A percentile compares a stretch with the other conserved stretches of the same genome.
phyloP scores from a whole-genome alignment of 164 flowering plant species.

The Protea cynaroides region DNA sequence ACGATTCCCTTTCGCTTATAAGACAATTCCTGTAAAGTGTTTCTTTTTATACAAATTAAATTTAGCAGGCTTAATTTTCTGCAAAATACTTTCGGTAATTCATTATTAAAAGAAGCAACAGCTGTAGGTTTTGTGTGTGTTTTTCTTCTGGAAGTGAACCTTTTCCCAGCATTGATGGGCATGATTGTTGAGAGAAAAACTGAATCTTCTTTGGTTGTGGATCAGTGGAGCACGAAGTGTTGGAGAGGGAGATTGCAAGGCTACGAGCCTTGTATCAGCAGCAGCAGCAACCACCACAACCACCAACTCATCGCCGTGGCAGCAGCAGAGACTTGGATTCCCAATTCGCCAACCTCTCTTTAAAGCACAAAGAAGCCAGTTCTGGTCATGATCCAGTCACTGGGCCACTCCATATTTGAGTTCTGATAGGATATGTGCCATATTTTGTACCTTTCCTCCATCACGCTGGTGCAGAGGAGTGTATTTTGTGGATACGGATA shows the following conservation, averaged over 20 bases:
- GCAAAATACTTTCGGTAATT: no score
- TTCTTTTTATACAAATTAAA: no score
- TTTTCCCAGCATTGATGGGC: no score
- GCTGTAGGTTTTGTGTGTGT: no score
- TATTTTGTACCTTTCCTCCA: background rate
- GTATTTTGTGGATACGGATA: background rate
- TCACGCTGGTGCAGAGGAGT: background rate
- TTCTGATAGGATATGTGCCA: constrained; percentile 4
- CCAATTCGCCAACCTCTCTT: constrained; percentile 67
- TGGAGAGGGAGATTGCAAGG: constrained; percentile 87
- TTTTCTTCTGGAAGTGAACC: no score
- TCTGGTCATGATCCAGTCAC: constrained; percentile 42
- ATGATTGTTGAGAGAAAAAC: background rate
- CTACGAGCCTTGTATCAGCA: constrained; percentile 49
- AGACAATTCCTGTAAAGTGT: no score
- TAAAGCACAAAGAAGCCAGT: constrained; percentile 53
- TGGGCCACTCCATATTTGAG: constrained; percentile 47
- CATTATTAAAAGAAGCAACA: no score
- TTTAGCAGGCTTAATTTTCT: no score
- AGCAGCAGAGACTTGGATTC: constrained; percentile 77
- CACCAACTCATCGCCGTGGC: constrained; percentile 52
- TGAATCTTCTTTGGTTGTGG: constrained; percentile 5
- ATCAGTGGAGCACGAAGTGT: constrained; percentile 90
- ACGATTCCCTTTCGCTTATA: no score
- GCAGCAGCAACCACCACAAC: constrained; percentile 26